Evolutionary conservation across 441 rosid genomes (phyloP).

Genomic region (Mallotus repandus): DNA sequence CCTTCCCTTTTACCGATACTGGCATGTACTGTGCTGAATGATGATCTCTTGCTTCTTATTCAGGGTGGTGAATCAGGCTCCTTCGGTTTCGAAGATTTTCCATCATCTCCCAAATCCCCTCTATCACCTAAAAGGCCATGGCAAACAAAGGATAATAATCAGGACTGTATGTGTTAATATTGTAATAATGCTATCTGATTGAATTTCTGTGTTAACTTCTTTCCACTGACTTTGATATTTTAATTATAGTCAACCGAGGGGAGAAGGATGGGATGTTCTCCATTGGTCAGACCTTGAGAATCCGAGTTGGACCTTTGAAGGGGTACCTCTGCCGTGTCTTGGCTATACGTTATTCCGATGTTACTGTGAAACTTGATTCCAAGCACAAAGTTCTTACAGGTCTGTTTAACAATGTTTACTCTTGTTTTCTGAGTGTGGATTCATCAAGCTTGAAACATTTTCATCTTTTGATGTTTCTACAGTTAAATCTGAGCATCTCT

Average conservation of each 20-base stretch:
- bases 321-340: slow-evolving; percentile 91
- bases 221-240: slow-evolving; percentile 31
- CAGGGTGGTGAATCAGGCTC: slow-evolving; percentile 61
- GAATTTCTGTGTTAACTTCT: slow-evolving; percentile 2
- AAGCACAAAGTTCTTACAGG: slow-evolving; percentile 84
- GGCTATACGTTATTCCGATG: slow-evolving; percentile 70
- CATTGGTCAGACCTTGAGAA: slow-evolving; percentile 89
- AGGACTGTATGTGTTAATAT: slow-evolving; percentile 54
- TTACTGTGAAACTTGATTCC: slow-evolving; percentile 91
- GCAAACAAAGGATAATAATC: slow-evolving; percentile 61
- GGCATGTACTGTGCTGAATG: slow-evolving; percentile 13
- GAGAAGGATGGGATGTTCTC: slow-evolving; percentile 68
- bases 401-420: slow-evolving; percentile 27
- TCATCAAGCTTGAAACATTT: slow-evolving; percentile 6
- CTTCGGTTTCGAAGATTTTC: slow-evolving; percentile 54
- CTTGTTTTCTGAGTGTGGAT: slow-evolving; percentile 9
- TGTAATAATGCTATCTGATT: slow-evolving; percentile 2
- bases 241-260: slow-evolving; percentile 64
- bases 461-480: slow-evolving; percentile 30
- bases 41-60: slow-evolving; percentile 17
- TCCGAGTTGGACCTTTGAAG: slow-evolving; percentile 86
- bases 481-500: slow-evolving; percentile 90
- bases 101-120: slow-evolving; percentile 84
- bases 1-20: neutral
- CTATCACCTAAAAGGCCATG: slow-evolving; percentile 61